Evolutionary conservation across 768 basidiomycete genomes (phyloP).

Genomic region (Obba rivulosa): DNA sequence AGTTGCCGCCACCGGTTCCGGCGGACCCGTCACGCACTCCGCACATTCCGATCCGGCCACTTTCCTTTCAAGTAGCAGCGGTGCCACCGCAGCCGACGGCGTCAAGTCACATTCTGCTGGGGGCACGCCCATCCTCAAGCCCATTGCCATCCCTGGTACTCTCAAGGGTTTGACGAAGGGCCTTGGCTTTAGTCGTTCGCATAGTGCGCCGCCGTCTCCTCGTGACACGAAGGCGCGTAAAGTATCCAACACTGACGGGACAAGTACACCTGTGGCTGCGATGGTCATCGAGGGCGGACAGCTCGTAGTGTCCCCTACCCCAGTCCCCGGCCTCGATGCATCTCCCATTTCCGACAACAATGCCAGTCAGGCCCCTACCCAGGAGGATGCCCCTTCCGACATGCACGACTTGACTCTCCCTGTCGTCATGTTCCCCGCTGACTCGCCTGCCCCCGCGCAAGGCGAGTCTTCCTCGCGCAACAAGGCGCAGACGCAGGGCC

Average conservation of each 20-base stretch:
- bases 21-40: neutral
- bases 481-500: constrained; percentile 1
- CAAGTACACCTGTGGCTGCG: neutral
- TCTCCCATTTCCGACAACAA: too few species aligned
- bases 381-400: too few species aligned
- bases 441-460: too few species aligned
- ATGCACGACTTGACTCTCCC: too few species aligned
- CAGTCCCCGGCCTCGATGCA: too few species aligned
- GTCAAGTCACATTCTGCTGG: constrained; percentile 3
- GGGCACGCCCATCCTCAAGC: constrained; percentile 11
- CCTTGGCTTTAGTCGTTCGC: constrained; percentile 16
- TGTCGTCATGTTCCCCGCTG: neutral
- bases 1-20: constrained; percentile 9
- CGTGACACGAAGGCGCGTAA: constrained; percentile 6
- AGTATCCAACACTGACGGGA: neutral
- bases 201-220: constrained; percentile 23
- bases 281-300: neutral
- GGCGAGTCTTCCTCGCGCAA: too few species aligned
- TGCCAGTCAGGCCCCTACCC: too few species aligned
- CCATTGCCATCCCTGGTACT: constrained; percentile 13
- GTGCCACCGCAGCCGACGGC: neutral
- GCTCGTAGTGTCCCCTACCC: too few species aligned
- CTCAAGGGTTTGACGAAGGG: constrained; percentile 13
- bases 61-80: neutral
- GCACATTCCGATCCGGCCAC: too few species aligned